These are phyloP conservation scores for Ophidiomyces ophidiicola DNA, from an alignment of 2,329 filamentous ascomycete genomes.

Conservation along the genomic window DNA sequence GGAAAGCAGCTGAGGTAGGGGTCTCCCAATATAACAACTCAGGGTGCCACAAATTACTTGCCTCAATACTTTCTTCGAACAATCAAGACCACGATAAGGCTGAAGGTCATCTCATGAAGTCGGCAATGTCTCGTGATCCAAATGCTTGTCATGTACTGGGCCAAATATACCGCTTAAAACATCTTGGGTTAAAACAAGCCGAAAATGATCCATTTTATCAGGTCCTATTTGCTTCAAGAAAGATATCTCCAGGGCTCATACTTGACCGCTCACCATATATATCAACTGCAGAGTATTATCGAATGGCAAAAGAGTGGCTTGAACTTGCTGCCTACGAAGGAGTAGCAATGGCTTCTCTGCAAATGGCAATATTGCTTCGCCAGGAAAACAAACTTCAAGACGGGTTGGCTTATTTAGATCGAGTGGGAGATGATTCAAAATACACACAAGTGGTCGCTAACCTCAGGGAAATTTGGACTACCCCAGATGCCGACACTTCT, in stretches of 20 bases:
- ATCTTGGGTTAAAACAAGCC: slow-evolving; percentile 15
- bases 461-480: slow-evolving; percentile 53
- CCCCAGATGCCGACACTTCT: slow-evolving; percentile 10
- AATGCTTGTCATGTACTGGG: slow-evolving; percentile 26
- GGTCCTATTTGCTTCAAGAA: background rate
- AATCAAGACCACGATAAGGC: slow-evolving; percentile 21
- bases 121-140: slow-evolving; percentile 22
- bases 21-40: slow-evolving; percentile 25
- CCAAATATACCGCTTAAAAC: slow-evolving; percentile 25
- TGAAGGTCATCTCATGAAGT: slow-evolving; percentile 26
- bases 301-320: slow-evolving; percentile 27
- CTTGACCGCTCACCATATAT: background rate
- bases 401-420: slow-evolving; percentile 16
- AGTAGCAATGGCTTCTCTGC: background rate
- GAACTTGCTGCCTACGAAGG: slow-evolving; percentile 17
- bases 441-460: slow-evolving; percentile 41
- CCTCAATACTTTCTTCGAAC: slow-evolving; percentile 18
- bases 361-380: slow-evolving; percentile 21
- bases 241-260: background rate
- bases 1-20: slow-evolving; percentile 20
- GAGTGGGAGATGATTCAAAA: slow-evolving; percentile 11
- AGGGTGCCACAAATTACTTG: slow-evolving; percentile 18
- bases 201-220: slow-evolving; percentile 13
- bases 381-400: slow-evolving; percentile 17
- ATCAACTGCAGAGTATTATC: slow-evolving; percentile 5